phyloP scores from a whole-genome alignment of 2,329 filamentous ascomycete genomes.

The Neofusicoccum kwambonambiense region DNA sequence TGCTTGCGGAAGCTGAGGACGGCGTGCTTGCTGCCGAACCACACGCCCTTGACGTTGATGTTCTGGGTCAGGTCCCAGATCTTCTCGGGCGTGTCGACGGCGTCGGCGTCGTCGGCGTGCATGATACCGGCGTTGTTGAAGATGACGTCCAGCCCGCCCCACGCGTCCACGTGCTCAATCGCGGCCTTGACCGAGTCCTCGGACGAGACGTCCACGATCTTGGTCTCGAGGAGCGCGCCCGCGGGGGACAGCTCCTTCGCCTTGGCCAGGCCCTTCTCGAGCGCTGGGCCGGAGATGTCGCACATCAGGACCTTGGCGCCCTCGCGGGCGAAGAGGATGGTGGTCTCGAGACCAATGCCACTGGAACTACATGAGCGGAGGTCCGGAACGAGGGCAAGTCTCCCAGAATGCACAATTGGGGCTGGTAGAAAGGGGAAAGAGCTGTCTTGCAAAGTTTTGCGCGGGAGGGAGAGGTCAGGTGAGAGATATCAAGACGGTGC shows the following conservation, averaged over 20 bases:
- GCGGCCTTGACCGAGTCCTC: slow-evolving; percentile 74
- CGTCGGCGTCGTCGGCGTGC: slow-evolving; percentile 68
- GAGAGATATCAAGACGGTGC: neutral
- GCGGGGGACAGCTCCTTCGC: slow-evolving; percentile 69
- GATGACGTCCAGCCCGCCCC: slow-evolving; percentile 86
- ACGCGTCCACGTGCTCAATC: slow-evolving; percentile 72
- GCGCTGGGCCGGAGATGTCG: slow-evolving; percentile 76
- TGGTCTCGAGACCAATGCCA: slow-evolving; percentile 90
- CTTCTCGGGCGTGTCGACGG: slow-evolving; percentile 78
- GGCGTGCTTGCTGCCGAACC: slow-evolving; percentile 92
- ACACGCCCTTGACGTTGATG: slow-evolving; percentile 98
- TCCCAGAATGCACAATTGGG: neutral
- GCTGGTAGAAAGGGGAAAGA: neutral
- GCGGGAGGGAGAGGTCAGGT: neutral
- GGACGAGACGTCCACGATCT: slow-evolving; percentile 77
- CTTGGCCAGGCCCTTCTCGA: slow-evolving; percentile 74
- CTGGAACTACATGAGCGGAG: slow-evolving; percentile 43
- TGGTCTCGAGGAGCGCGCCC: slow-evolving; percentile 60
- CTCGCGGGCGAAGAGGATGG: slow-evolving; percentile 85
- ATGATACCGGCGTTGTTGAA: slow-evolving; percentile 99
- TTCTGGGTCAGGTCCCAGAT: slow-evolving; percentile 93
- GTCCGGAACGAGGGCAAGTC: no score
- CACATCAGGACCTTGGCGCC: slow-evolving; percentile 82
- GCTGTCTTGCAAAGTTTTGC: neutral
- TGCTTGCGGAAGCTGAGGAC: slow-evolving; percentile 77